These are phyloP conservation scores for Beauveria medogensis DNA, from an alignment of 2,329 filamentous ascomycete genomes.

Conservation along the genomic window DNA sequence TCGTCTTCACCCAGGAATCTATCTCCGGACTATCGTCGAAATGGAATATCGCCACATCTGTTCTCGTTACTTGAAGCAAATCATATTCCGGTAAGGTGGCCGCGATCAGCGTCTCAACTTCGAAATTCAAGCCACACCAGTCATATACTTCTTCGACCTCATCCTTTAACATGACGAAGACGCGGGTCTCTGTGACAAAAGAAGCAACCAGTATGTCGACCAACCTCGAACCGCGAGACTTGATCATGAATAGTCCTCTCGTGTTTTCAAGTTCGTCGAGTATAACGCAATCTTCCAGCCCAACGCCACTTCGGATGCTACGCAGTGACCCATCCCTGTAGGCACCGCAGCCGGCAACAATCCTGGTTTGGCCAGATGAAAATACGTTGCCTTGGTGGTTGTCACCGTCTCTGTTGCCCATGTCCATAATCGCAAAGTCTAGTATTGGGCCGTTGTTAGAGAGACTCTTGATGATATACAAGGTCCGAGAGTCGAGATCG, in stretches of 20 bases:
- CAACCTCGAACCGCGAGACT: slow-evolving; percentile 37
- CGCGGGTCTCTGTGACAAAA: slow-evolving; percentile 73
- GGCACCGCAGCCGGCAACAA: slow-evolving; percentile 87
- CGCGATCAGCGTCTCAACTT: slow-evolving; percentile 63
- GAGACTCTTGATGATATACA: slow-evolving; percentile 61
- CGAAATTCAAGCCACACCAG: slow-evolving; percentile 63
- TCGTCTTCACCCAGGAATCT: slow-evolving; percentile 47
- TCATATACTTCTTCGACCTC: slow-evolving; percentile 80
- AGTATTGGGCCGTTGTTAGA: slow-evolving; percentile 82
- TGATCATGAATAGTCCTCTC: slow-evolving; percentile 63
- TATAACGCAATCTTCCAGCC: slow-evolving; percentile 77
- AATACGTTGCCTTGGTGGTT: slow-evolving; percentile 74
- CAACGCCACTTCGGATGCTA: slow-evolving; percentile 88
- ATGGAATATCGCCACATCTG: slow-evolving; percentile 54
- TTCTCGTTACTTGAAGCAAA: slow-evolving; percentile 69
- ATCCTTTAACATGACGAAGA: slow-evolving; percentile 68
- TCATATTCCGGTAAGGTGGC: slow-evolving; percentile 55
- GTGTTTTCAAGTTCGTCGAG: slow-evolving; percentile 71
- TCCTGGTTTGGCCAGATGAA: slow-evolving; percentile 85
- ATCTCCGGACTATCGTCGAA: slow-evolving; percentile 45
- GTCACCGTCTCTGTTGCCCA: slow-evolving; percentile 77
- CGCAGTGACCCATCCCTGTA: slow-evolving; percentile 82
- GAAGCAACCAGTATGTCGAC: slow-evolving; percentile 71
- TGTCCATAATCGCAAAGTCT: slow-evolving; percentile 93
- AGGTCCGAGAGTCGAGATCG: slow-evolving; percentile 31